A percentile compares a stretch with the other conserved stretches of the same genome.
phyloP scores from a whole-genome alignment of 2,329 filamentous ascomycete species.

The Talaromyces sp. region DNA sequence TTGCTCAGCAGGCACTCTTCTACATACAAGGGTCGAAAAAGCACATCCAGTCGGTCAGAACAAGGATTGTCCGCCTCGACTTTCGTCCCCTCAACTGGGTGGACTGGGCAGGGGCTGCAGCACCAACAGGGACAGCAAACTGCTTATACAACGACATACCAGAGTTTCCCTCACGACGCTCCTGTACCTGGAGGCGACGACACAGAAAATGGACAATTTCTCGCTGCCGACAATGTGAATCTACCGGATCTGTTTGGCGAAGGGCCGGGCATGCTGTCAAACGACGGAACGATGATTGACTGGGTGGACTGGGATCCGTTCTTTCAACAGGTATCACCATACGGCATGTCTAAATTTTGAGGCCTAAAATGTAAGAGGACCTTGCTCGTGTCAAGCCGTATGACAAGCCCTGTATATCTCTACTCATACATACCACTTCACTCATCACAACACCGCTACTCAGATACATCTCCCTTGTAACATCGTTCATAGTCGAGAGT shows the following conservation, averaged over 20 bases:
- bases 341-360: slow-evolving; percentile 1
- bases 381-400: neutral
- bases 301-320: slow-evolving; percentile 11
- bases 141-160: neutral
- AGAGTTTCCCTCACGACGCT: neutral
- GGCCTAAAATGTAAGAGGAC: neutral
- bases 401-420: neutral
- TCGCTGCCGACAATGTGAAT: neutral
- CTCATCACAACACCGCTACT: neutral
- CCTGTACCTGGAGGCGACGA: neutral
- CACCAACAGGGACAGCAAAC: neutral
- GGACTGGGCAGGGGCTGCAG: neutral
- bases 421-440: neutral
- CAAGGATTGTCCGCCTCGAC: neutral
- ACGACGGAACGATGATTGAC: slow-evolving; percentile 3
- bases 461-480: neutral
- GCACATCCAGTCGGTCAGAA: neutral
- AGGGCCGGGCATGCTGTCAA: neutral
- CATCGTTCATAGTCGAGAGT: neutral
- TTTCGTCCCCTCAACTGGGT: neutral
- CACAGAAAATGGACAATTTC: neutral
- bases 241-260: neutral
- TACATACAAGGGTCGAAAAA: neutral
- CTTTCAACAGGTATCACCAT: slow-evolving; percentile 16
- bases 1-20: neutral